Conservation (phyloP, 139 green algal genomes). For the Pleodorina starrii region DNA sequence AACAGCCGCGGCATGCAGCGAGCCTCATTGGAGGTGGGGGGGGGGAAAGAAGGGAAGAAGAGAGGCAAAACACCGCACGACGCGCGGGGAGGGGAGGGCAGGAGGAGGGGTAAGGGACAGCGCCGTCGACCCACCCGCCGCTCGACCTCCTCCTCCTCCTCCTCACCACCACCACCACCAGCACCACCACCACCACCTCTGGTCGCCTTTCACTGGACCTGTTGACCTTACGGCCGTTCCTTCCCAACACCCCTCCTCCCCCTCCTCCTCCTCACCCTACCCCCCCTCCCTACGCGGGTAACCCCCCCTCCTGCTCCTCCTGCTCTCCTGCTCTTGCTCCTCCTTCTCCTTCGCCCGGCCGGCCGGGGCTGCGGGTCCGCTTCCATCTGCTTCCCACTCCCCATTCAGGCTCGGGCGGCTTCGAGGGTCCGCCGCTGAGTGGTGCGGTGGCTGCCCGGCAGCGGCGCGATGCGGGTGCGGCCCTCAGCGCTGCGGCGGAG, state of each 20-base stretch:
- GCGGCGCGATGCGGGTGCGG: conserved; percentile 49
- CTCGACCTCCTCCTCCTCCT: too few relatives aligned
- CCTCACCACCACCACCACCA: not conserved
- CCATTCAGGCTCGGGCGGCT: conserved; percentile 3
- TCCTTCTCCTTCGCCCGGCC: not conserved
- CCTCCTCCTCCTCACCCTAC: not conserved
- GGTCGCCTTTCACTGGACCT: not conserved
- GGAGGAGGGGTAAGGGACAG: too few relatives aligned
- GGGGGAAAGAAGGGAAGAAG: too few relatives aligned
- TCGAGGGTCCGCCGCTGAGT: conserved; percentile 50
- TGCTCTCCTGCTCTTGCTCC: not conserved
- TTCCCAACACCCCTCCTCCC: not conserved
- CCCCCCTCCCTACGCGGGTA: too few relatives aligned
- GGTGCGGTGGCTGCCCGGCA: conserved; percentile 57
- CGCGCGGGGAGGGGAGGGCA: too few relatives aligned
- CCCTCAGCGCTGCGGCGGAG: not conserved
- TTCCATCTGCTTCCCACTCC: not conserved
- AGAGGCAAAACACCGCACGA: too few relatives aligned
- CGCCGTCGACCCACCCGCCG: too few relatives aligned
- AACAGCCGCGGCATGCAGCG: too few relatives aligned
- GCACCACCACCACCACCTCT: not conserved
- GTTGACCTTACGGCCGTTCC: not conserved
- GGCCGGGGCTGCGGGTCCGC: not conserved
- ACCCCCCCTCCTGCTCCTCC: not conserved
- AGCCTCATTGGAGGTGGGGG: too few relatives aligned